phyloP scores from a whole-genome alignment of 2,329 filamentous ascomycete species.

The Hypoxylon sp. region DNA sequence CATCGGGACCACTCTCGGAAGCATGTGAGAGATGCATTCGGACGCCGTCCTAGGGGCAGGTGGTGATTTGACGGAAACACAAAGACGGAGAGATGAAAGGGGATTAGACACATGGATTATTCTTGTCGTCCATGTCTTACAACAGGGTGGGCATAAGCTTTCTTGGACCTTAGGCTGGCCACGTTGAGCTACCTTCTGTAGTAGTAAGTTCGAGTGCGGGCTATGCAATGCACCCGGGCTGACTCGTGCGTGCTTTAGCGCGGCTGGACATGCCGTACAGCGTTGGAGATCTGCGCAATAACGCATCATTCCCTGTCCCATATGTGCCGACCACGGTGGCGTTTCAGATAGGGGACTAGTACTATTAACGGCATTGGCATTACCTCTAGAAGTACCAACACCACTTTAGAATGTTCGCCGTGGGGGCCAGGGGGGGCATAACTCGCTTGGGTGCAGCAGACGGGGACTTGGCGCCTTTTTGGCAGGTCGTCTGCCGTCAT shows the following conservation, averaged over 20 bases:
- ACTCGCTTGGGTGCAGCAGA: no score
- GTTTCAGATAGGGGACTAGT: constrained; percentile 30
- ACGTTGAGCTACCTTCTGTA: constrained; percentile 11
- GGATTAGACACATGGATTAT: constrained; percentile 25
- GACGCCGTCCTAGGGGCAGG: constrained; percentile 15
- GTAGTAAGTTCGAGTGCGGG: constrained; percentile 21
- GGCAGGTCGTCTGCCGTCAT: constrained; percentile 25
- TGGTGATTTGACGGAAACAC: constrained; percentile 28
- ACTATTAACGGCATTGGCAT: no score
- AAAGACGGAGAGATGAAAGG: constrained; percentile 34
- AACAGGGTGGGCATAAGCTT: constrained; percentile 22
- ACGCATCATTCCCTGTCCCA: constrained; percentile 17
- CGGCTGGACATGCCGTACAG: constrained; percentile 33
- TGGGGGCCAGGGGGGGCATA: no score
- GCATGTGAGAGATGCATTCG: constrained; percentile 31
- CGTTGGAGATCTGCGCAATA: constrained; percentile 26
- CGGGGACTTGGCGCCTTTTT: constrained; percentile 31
- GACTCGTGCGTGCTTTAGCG: constrained; percentile 29
- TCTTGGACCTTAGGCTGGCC: constrained; percentile 27
- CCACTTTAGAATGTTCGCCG: constrained; percentile 10
- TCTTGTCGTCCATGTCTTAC: constrained; percentile 33
- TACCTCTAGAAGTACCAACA: no score
- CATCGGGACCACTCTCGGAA: constrained; percentile 31
- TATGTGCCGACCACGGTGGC: constrained; percentile 19
- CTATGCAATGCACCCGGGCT: constrained; percentile 16